A percentile compares a stretch with the other conserved stretches of the same genome.
Evolutionary conservation across 495 filamentous ascomycete genomes (phyloP).

Genomic region (Hypoxylon intermedium): DNA sequence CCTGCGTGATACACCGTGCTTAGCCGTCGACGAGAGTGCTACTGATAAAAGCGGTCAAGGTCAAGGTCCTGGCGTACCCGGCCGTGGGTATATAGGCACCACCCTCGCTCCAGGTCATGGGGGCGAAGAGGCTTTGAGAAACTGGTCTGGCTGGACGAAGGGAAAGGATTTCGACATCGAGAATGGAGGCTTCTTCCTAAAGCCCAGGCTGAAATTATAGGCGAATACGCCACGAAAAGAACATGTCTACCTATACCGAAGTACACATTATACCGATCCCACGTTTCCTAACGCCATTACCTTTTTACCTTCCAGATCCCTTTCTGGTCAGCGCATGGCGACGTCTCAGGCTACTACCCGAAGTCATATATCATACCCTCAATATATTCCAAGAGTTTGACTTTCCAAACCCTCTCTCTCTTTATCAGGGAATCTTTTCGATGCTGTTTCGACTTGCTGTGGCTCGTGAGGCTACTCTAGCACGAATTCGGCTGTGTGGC

Average conservation of each 20-base stretch:
- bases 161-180: slow-evolving; percentile 72
- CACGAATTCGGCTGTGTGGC: slow-evolving; percentile 5
- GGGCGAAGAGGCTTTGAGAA: slow-evolving; percentile 69
- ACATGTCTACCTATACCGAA: slow-evolving; percentile 4
- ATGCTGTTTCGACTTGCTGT: too few species aligned
- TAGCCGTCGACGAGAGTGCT: slow-evolving; percentile 55
- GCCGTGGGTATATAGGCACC: slow-evolving; percentile 68
- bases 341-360: too few species aligned
- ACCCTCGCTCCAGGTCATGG: slow-evolving; percentile 70
- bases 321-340: too few species aligned
- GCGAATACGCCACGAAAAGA: not conserved
- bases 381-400: too few species aligned
- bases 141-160: slow-evolving; percentile 81
- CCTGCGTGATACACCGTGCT: slow-evolving; percentile 68
- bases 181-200: slow-evolving; percentile 64
- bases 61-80: slow-evolving; percentile 57
- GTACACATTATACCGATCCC: slow-evolving; percentile 5
- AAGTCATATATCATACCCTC: too few species aligned
- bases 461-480: not conserved
- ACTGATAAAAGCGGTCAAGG: slow-evolving; percentile 46
- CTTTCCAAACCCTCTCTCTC: too few species aligned
- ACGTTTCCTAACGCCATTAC: not conserved
- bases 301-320: not conserved
- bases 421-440: too few species aligned
- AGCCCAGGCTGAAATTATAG: slow-evolving; percentile 60